phyloP scores from a whole-genome alignment of 2,329 filamentous ascomycete species.

The Fusarium dlaminii region DNA sequence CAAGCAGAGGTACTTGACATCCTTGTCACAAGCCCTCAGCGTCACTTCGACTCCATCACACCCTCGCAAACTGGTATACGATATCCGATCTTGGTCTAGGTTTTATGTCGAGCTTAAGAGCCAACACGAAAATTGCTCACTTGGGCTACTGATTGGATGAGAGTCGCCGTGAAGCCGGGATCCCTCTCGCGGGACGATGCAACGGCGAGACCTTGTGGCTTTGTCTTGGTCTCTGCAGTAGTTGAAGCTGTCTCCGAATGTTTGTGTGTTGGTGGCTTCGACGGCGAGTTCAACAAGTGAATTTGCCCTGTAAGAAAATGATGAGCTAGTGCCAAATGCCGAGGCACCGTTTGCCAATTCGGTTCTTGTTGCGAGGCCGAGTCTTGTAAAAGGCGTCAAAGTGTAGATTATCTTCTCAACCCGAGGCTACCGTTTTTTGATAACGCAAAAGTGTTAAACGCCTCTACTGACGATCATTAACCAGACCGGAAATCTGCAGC shows the following conservation, averaged over 20 bases:
- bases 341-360: not conserved
- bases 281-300: conserved; percentile 1
- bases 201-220: conserved; percentile 27
- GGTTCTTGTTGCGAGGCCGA: not conserved
- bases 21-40: conserved; percentile 24
- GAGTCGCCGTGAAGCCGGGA: not conserved
- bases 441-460: conserved; percentile 15
- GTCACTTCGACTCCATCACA: conserved; percentile 24
- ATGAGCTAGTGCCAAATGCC: not conserved
- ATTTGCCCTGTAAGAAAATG: not conserved
- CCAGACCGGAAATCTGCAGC: conserved; percentile 1
- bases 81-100: conserved; percentile 17
- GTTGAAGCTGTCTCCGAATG: not conserved
- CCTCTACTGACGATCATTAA: conserved; percentile 9
- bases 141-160: not conserved
- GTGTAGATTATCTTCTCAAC: not conserved
- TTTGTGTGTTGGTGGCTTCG: conserved; percentile 1
- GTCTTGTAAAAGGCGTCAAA: conserved; percentile 9
- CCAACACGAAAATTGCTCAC: not conserved
- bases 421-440: not conserved
- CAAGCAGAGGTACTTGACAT: not conserved
- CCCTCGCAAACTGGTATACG: conserved; percentile 7
- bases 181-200: not conserved
- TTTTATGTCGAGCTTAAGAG: not conserved
- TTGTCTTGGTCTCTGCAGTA: conserved; percentile 15